Conservation (phyloP, 352 stramenopile species). For the Pythium angustatum region DNA sequence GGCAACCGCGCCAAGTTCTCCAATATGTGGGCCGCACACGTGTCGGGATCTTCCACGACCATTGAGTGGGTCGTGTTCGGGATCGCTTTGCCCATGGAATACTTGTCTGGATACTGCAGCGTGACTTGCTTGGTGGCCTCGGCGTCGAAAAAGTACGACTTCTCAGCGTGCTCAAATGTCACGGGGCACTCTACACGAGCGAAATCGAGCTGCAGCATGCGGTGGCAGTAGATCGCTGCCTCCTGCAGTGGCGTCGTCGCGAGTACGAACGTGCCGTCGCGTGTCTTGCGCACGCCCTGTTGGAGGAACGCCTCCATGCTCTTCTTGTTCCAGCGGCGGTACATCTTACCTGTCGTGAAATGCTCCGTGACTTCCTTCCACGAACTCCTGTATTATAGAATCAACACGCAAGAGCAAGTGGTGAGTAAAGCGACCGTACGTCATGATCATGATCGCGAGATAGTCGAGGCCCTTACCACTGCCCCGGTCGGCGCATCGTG, state of each 20-base stretch:
- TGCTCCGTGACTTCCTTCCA: slow-evolving; percentile 26
- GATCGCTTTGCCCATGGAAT: slow-evolving; percentile 16
- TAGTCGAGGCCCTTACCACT: slow-evolving; percentile 25
- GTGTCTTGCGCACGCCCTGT: slow-evolving; percentile 3
- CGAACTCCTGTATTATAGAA: slow-evolving; percentile 22
- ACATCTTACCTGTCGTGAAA: slow-evolving; percentile 24
- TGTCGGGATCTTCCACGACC: slow-evolving; percentile 32
- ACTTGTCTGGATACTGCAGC: slow-evolving; percentile 1
- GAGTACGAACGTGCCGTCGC: slow-evolving; percentile 23
- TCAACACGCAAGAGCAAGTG: not conserved
- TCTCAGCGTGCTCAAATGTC: slow-evolving; percentile 17
- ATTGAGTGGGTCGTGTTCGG: slow-evolving; percentile 24
- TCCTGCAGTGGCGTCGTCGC: slow-evolving; percentile 22
- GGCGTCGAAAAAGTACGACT: slow-evolving; percentile 24
- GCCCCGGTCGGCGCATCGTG: slow-evolving; percentile 6
- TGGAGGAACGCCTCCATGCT: slow-evolving; percentile 23
- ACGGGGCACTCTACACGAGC: slow-evolving; percentile 10
- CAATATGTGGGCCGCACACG: slow-evolving; percentile 41
- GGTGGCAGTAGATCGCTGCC: slow-evolving; percentile 23
- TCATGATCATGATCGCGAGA: not conserved
- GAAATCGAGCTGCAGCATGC: slow-evolving; percentile 16
- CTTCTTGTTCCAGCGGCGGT: slow-evolving; percentile 23
- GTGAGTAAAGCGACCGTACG: not conserved
- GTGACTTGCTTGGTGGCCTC: not conserved
- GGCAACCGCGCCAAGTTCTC: slow-evolving; percentile 9